Percentiles rank a stretch among this genome's conserved stretches.
phyloP scores from a whole-genome alignment of 176 grass and related monocot species.

The Hordeum marinum region DNA sequence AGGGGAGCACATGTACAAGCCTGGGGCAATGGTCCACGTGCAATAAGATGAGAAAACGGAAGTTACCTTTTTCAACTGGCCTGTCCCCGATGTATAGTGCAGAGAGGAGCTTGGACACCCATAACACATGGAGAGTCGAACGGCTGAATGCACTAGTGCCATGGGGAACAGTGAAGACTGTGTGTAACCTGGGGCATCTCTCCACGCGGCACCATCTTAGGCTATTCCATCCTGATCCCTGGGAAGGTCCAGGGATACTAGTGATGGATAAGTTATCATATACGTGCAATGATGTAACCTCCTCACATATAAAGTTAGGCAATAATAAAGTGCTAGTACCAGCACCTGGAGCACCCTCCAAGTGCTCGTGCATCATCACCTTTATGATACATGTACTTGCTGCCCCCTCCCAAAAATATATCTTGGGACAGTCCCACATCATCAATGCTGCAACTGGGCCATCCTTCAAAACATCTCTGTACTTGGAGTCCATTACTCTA shows the following conservation, averaged over 20 bases:
- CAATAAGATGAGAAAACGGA: neutral
- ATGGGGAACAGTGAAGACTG: neutral
- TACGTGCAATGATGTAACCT: neutral
- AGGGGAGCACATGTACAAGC: neutral
- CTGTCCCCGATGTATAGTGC: too few species aligned
- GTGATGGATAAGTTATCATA: neutral
- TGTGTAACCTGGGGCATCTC: neutral
- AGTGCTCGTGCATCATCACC: neutral
- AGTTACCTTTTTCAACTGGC: too few species aligned
- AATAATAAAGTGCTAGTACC: neutral
- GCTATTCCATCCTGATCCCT: rapidly evolving
- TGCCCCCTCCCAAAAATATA: rapidly evolving
- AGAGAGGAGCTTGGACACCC: too few species aligned
- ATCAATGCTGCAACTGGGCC: neutral
- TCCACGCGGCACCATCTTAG: neutral
- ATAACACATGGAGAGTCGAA: rapidly evolving
- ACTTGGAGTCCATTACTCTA: rapidly evolving
- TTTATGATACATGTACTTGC: neutral
- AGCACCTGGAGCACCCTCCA: neutral
- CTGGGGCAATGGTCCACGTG: neutral
- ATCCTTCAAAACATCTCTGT: too few species aligned
- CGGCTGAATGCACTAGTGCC: too few species aligned
- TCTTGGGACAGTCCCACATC: neutral
- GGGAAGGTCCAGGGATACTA: neutral
- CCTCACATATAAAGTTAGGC: neutral